These are phyloP conservation scores for Mallotus repandus DNA, from an alignment of 441 rosid species.

Conservation along the genomic window DNA sequence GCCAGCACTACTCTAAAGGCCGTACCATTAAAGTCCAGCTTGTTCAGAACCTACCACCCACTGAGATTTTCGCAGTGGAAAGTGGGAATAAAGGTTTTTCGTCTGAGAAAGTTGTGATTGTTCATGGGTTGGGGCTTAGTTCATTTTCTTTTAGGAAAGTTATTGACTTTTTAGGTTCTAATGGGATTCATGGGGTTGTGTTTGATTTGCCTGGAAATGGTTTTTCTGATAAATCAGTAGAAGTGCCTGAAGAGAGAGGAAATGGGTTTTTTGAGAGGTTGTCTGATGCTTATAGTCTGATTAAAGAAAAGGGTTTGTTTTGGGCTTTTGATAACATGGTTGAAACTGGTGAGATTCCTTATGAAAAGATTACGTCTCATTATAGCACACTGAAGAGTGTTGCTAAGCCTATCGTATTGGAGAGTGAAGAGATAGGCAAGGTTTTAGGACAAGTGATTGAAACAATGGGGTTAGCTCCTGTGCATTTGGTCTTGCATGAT, in stretches of 20 bases:
- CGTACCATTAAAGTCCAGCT: slow-evolving; percentile 67
- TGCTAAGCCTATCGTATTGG: slow-evolving; percentile 50
- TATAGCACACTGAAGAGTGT: slow-evolving; percentile 41
- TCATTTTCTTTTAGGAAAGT: slow-evolving; percentile 65
- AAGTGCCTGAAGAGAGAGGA: slow-evolving; percentile 55
- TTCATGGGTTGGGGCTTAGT: slow-evolving; percentile 86
- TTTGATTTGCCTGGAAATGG: slow-evolving; percentile 94
- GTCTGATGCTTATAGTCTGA: slow-evolving; percentile 61
- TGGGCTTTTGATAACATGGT: slow-evolving; percentile 94
- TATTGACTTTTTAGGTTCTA: slow-evolving; percentile 50
- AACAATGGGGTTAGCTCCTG: slow-evolving; percentile 71
- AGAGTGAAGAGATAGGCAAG: slow-evolving; percentile 65
- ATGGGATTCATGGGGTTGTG: slow-evolving; percentile 60
- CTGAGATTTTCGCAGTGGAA: slow-evolving; percentile 65
- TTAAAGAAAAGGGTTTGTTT: slow-evolving; percentile 80
- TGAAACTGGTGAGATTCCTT: slow-evolving; percentile 91
- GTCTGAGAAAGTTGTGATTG: slow-evolving; percentile 55
- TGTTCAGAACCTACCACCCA: slow-evolving; percentile 40
- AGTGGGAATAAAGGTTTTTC: slow-evolving; percentile 29
- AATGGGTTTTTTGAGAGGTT: slow-evolving; percentile 58
- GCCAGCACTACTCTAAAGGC: slow-evolving; percentile 76
- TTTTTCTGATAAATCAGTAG: slow-evolving; percentile 73
- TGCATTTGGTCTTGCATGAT: slow-evolving; percentile 91
- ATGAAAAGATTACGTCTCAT: slow-evolving; percentile 54
- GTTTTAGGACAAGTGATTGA: slow-evolving; percentile 71